Evolutionary conservation across 2,329 filamentous ascomycete genomes (phyloP).

Genomic region (Phialophora verrucosa): DNA sequence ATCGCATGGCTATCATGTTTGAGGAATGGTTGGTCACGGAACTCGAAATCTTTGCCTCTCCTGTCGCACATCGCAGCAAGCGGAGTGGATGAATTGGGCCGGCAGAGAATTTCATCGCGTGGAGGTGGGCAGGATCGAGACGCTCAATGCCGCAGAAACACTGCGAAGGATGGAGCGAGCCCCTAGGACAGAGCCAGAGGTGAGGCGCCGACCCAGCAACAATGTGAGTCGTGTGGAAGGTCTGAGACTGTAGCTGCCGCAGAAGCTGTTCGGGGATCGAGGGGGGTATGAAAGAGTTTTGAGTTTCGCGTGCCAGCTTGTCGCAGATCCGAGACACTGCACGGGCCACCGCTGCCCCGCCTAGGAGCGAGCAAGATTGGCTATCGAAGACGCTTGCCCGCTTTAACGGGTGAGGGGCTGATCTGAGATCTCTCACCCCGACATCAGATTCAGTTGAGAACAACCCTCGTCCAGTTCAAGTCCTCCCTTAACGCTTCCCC

Average conservation of each 20-base stretch:
- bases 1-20: constrained; percentile 19
- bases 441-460: background rate
- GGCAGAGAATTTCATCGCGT: constrained; percentile 3
- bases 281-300: constrained; percentile 1
- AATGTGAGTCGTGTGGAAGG: constrained; percentile 8
- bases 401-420: background rate
- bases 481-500: background rate
- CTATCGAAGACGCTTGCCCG: background rate
- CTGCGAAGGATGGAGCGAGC: background rate
- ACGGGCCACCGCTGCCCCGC: background rate
- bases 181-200: background rate
- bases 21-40: background rate
- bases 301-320: constrained; percentile 15
- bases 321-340: constrained; percentile 5
- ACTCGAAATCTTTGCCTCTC: constrained; percentile 3
- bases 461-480: background rate
- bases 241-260: constrained; percentile 22
- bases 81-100: constrained; percentile 22
- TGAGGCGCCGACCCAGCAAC: constrained; percentile 19
- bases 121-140: constrained; percentile 17
- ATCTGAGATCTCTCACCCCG: background rate
- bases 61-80: constrained; percentile 26
- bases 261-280: constrained; percentile 8
- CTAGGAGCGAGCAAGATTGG: background rate
- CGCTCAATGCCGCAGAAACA: constrained; percentile 20